Conservation (phyloP, 2,329 filamentous ascomycete species). For the Mycocentrospora acerina region DNA sequence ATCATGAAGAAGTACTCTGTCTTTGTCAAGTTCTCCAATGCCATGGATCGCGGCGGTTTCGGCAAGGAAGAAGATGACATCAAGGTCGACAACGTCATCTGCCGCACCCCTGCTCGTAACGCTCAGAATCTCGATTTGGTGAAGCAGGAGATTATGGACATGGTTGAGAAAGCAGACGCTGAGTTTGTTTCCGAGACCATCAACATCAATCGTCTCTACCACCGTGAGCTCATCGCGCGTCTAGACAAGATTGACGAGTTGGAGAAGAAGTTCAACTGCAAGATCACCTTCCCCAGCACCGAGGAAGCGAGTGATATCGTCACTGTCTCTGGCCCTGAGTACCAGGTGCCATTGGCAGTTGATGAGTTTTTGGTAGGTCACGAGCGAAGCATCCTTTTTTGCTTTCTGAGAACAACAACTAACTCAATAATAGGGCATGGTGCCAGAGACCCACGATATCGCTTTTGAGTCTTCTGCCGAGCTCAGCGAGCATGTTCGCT, state of each 20-base stretch:
- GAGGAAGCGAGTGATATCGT: conserved; percentile 97
- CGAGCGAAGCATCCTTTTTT: too few relatives aligned
- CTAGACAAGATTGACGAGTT: conserved; percentile 88
- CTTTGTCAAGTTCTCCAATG: conserved; percentile 99
- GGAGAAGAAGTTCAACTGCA: conserved; percentile 99
- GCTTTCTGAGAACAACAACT: conserved; percentile 25
- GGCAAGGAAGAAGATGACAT: conserved; percentile 97
- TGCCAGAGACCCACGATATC: conserved; percentile 92
- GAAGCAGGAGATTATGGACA: conserved; percentile 98
- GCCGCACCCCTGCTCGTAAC: conserved; percentile 93
- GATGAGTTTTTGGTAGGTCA: conserved; percentile 79
- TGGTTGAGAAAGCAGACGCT: conserved; percentile 97
- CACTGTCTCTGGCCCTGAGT: conserved; percentile 93
- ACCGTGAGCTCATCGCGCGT: conserved; percentile 87
- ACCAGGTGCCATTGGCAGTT: conserved; percentile 95
- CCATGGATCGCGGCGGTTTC: conserved; percentile 93
- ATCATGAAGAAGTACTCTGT: conserved; percentile 99
- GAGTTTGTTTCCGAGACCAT: conserved; percentile 95
- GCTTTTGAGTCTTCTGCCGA: conserved; percentile 75
- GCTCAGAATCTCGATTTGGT: conserved; percentile 95
- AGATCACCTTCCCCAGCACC: conserved; percentile 96
- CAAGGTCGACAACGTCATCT: conserved; percentile 98
- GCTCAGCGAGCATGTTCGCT: conserved; percentile 79
- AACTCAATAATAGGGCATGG: conserved; percentile 71
- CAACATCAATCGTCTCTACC: conserved; percentile 90